Base-by-base conservation (phyloP, 176 grass and related monocot genomes). In the Carex scoparia region DNA sequence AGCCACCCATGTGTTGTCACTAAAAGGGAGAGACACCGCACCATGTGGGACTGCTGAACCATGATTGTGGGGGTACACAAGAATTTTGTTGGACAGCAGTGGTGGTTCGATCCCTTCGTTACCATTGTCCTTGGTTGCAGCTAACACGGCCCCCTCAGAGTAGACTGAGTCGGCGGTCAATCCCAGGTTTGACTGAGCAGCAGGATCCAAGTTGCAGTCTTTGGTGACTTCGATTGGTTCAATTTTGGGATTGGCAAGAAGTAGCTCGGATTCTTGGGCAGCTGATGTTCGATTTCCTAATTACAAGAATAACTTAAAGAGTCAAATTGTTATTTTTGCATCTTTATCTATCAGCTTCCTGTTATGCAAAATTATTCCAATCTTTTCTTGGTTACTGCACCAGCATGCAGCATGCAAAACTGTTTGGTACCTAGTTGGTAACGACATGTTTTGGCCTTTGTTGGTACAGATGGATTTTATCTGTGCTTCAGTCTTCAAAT, bases 1-100 rank as follows among this genome's bases (percentile, higher is more conserved):
- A 14, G 94, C 88, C 30, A 94, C 88, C 94, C 94, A 97, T 44
- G 14, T 42, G 40, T 89, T 74, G 55, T 97, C 87, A 3, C 92
- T 92, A 18, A 90, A 81, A 44, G 90, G 92, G 57, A 97, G 91
- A 59, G 90, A 0, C 1, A 83, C 84, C 2, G 69, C 86, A 3
- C 90, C 91, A 79, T 87, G 79, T 3, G 94, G 90, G 30, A 92
- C 73, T 32, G 40, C 69, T 19, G 78, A n/a, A 85, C 88, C 76
- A 88, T 79, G 57, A 30, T 56, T 49, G 61, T 65, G 19, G 19
- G 92, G 88, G 80, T 87, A 92, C 16, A 94, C 79, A 46, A 67
- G 62, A 27, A 94, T 67, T 71, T 54, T 82, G 65, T 94, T 93
- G 38, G 69, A 88, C 12, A 33, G 5, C 84, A 94, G 65, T 56